phyloP scores from a whole-genome alignment of 352 stramenopile genomes.

The Globisporangium radiosum region DNA sequence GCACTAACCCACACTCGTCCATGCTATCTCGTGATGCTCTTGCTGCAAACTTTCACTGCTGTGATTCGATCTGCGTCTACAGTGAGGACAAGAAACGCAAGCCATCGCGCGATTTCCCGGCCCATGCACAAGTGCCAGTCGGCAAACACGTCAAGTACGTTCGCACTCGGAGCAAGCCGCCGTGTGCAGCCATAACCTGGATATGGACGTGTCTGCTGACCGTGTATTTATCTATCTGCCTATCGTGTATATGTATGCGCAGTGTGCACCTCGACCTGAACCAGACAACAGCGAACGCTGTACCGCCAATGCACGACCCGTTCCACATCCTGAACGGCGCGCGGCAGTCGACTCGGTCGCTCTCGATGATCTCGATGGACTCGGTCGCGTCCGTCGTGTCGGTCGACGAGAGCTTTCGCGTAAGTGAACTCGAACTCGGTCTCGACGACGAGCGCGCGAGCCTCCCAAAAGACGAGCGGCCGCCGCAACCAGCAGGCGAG shows the following conservation, averaged over 20 bases:
- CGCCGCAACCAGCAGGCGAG: slow-evolving; percentile 61
- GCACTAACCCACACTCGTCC: too few relatives aligned
- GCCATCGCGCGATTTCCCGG: slow-evolving; percentile 71
- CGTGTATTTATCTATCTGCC: too few relatives aligned
- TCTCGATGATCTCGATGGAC: slow-evolving; percentile 60
- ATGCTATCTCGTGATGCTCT: too few relatives aligned
- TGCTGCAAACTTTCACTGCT: too few relatives aligned
- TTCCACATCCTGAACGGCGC: slow-evolving; percentile 67
- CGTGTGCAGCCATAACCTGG: too few relatives aligned
- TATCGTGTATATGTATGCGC: background rate
- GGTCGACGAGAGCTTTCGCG: slow-evolving; percentile 53
- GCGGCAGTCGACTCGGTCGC: slow-evolving; percentile 24
- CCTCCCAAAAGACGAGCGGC: slow-evolving; percentile 68
- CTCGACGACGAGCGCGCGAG: slow-evolving; percentile 20
- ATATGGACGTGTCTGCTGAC: too few relatives aligned
- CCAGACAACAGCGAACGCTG: slow-evolving; percentile 25
- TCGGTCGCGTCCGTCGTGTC: slow-evolving; percentile 50
- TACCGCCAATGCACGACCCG: slow-evolving; percentile 71
- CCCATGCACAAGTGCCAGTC: slow-evolving; percentile 54
- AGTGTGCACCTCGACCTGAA: slow-evolving; percentile 50
- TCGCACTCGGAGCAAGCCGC: background rate
- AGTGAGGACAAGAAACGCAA: slow-evolving; percentile 84
- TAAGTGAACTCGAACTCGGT: slow-evolving; percentile 21
- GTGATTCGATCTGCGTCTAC: background rate
- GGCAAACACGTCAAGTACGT: slow-evolving; percentile 42